Conservation (phyloP, 1,284 basidiomycete species). For the Cutaneotrichosporon spelunceum region DNA sequence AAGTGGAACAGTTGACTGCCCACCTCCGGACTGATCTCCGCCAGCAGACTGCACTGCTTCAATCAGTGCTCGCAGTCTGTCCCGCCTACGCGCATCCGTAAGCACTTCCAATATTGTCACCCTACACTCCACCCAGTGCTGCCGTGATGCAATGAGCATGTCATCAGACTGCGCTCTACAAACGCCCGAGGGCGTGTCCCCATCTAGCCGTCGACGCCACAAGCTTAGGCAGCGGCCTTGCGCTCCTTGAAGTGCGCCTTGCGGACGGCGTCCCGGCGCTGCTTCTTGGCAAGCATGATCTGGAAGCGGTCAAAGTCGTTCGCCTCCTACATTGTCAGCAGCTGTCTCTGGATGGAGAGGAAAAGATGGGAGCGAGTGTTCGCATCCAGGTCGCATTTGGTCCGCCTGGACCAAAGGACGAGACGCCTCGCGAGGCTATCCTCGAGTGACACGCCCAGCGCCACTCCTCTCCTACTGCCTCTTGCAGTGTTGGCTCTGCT, state of each 20-base stretch:
- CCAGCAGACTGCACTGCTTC: no score
- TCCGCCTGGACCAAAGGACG: not conserved
- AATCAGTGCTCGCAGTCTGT: no score
- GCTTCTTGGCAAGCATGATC: slow-evolving; percentile 58
- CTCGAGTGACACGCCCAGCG: not conserved
- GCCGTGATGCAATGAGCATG: slow-evolving; percentile 15
- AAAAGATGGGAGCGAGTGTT: not conserved
- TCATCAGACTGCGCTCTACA: slow-evolving; percentile 16
- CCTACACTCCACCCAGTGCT: not conserved
- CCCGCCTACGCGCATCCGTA: no score
- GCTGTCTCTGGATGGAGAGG: not conserved
- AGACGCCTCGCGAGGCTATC: not conserved
- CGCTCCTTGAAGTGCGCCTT: slow-evolving; percentile 55
- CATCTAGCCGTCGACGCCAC: not conserved
- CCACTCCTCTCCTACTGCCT: not conserved
- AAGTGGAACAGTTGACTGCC: no score
- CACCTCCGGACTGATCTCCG: no score
- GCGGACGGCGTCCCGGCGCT: slow-evolving; percentile 53
- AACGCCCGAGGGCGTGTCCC: slow-evolving; percentile 7
- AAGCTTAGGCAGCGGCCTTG: slow-evolving; percentile 50
- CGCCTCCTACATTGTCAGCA: slow-evolving; percentile 51
- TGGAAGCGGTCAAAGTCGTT: slow-evolving; percentile 88
- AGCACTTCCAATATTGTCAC: no score
- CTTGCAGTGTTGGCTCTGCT: slow-evolving; percentile 11
- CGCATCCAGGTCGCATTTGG: not conserved